These are phyloP conservation scores for Suillus paluster DNA, from an alignment of 768 basidiomycete species.

Conservation along the genomic window DNA sequence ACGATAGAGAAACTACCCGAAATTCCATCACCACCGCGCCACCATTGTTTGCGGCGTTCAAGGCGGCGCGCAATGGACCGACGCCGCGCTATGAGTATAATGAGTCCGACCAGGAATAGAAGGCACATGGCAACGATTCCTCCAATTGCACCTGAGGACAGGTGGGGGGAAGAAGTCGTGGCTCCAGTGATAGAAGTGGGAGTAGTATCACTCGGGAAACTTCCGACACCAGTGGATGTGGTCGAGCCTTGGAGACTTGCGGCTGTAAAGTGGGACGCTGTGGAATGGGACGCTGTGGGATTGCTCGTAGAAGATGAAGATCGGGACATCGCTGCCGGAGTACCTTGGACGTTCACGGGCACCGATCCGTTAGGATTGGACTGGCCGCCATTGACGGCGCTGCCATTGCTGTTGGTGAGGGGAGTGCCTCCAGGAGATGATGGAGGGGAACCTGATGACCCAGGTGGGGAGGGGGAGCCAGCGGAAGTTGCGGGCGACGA, in stretches of 20 bases:
- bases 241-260: conserved; percentile 10
- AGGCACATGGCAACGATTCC: conserved; percentile 43
- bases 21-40: conserved; percentile 37
- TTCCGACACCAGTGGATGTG: conserved; percentile 16
- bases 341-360: neutral
- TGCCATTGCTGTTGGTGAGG: neutral
- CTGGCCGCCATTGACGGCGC: neutral
- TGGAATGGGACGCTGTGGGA: neutral
- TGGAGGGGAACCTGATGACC: neutral
- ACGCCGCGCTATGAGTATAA: conserved; percentile 50
- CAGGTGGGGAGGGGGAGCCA: conserved; percentile 5
- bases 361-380: neutral
- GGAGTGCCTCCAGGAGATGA: neutral
- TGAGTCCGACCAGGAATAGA: conserved; percentile 36
- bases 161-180: conserved; percentile 23
- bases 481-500: neutral
- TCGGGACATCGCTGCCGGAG: neutral
- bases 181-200: conserved; percentile 15
- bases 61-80: conserved; percentile 48
- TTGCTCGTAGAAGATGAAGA: neutral
- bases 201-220: conserved; percentile 17
- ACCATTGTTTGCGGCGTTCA: conserved; percentile 50
- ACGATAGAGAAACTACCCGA: conserved; percentile 11
- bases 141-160: conserved; percentile 52
- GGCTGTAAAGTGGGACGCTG: neutral